These are phyloP conservation scores for Voacanga thouarsii DNA, from an alignment of 257 asterid species.

Conservation along the genomic window DNA sequence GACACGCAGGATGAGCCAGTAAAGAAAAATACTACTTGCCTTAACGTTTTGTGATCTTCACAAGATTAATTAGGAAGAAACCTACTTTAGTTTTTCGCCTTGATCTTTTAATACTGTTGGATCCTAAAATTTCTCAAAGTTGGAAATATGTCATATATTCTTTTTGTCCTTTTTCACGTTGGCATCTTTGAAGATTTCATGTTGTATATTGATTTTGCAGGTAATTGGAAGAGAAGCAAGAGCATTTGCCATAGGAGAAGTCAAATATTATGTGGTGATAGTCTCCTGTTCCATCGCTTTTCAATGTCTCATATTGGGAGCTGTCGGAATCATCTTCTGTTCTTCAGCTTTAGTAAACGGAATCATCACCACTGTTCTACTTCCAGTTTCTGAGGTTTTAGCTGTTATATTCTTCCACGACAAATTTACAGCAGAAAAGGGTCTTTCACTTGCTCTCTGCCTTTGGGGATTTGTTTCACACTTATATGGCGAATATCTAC, in stretches of 20 bases:
- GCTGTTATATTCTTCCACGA: conserved; percentile 15
- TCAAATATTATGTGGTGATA: conserved; percentile 17
- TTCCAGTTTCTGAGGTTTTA: conserved; percentile 13
- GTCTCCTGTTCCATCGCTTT: conserved; percentile 14
- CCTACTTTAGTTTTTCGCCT: too few species aligned
- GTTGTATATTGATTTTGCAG: background rate
- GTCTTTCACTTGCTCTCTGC: conserved; percentile 22
- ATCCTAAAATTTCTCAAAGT: too few species aligned
- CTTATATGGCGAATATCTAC: conserved; percentile 26
- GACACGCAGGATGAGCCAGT: too few species aligned
- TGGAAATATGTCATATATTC: too few species aligned
- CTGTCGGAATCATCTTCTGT: conserved; percentile 25
- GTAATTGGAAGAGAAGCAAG: conserved; percentile 27
- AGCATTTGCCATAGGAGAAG: conserved; percentile 25
- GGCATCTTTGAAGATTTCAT: too few species aligned
- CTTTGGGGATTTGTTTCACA: conserved; percentile 35
- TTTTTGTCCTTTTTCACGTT: too few species aligned
- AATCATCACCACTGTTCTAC: conserved; percentile 1
- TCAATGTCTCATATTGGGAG: conserved; percentile 26
- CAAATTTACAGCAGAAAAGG: conserved; percentile 22
- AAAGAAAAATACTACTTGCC: too few species aligned
- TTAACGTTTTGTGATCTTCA: too few species aligned
- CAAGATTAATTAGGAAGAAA: too few species aligned
- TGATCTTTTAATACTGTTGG: too few species aligned
- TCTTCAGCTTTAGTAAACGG: conserved; percentile 19